Evolutionary conservation across 2,329 filamentous ascomycete genomes (phyloP).

Genomic region (Ophiocordyceps unilateralis): DNA sequence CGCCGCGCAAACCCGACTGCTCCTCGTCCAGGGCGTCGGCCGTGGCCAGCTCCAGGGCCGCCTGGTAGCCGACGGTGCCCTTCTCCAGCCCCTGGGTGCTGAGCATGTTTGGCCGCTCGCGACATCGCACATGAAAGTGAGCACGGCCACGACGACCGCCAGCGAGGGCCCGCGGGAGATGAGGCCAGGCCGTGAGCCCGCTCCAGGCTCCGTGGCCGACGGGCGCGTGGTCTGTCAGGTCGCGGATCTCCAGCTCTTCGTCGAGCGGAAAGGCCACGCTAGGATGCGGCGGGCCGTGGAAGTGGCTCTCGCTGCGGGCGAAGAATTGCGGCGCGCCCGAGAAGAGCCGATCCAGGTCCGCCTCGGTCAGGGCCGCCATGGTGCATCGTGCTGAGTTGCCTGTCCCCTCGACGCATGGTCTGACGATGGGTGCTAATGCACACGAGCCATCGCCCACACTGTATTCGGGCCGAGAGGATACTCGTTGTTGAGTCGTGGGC

Average conservation of each 20-base stretch:
- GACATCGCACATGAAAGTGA: conserved; percentile 40
- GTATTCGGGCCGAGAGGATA: neutral
- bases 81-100: conserved; percentile 56
- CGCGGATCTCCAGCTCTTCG: conserved; percentile 39
- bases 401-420: neutral
- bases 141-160: conserved; percentile 28
- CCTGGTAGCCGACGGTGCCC: conserved; percentile 51
- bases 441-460: too few relatives aligned
- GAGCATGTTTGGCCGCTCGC: conserved; percentile 53
- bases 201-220: conserved; percentile 48
- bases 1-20: conserved; percentile 39
- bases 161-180: conserved; percentile 25
- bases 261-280: conserved; percentile 53
- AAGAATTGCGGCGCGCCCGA: conserved; percentile 62
- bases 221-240: conserved; percentile 46
- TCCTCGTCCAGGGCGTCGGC: conserved; percentile 48
- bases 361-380: conserved; percentile 34
- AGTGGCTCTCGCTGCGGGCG: conserved; percentile 40
- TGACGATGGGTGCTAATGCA: neutral
- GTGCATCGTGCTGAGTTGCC: conserved; percentile 1
- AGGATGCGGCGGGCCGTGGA: conserved; percentile 41
- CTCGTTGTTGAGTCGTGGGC: too few relatives aligned
- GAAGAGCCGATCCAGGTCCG: conserved; percentile 52
- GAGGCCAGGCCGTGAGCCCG: conserved; percentile 44
- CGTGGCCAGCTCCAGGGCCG: conserved; percentile 47